Evolutionary conservation across 768 basidiomycete genomes (phyloP).

Genomic region (Calvatia gigantea): DNA sequence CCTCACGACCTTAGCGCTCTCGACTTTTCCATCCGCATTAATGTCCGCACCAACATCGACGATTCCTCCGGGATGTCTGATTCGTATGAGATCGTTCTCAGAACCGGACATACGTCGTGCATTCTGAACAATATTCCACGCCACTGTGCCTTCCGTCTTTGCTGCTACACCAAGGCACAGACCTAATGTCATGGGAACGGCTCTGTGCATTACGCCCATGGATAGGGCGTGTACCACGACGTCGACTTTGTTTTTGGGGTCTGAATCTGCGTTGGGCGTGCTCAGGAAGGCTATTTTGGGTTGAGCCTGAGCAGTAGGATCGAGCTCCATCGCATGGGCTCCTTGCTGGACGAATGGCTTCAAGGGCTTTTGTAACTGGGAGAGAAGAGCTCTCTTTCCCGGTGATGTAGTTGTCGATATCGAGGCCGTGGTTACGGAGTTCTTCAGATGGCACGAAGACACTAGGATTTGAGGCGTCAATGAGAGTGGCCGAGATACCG

Average conservation of each 20-base stretch:
- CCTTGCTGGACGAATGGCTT: slow-evolving; percentile 52
- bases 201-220: slow-evolving; percentile 70
- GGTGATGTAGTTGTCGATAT: slow-evolving; percentile 32
- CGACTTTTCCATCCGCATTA: slow-evolving; percentile 39
- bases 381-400: slow-evolving; percentile 23
- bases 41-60: slow-evolving; percentile 67
- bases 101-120: slow-evolving; percentile 18
- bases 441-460: slow-evolving; percentile 53
- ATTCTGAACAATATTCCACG: slow-evolving; percentile 44
- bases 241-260: slow-evolving; percentile 33
- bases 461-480: slow-evolving; percentile 76
- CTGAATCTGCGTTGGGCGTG: slow-evolving; percentile 22
- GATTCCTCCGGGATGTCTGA: slow-evolving; percentile 63
- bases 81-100: slow-evolving; percentile 34
- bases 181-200: slow-evolving; percentile 72
- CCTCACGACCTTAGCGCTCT: slow-evolving; percentile 59
- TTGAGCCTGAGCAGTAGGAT: slow-evolving; percentile 59
- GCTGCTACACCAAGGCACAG: slow-evolving; percentile 67
- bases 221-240: slow-evolving; percentile 59
- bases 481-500: slow-evolving; percentile 43
- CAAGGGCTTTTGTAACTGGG: slow-evolving; percentile 34
- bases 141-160: slow-evolving; percentile 48
- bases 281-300: slow-evolving; percentile 66
- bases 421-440: slow-evolving; percentile 32
- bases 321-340: slow-evolving; percentile 60